A percentile compares a stretch with the other conserved stretches of the same genome.
phyloP scores from a whole-genome alignment of 192 early-diverging fungal species.

The Backusella mclennaniae region DNA sequence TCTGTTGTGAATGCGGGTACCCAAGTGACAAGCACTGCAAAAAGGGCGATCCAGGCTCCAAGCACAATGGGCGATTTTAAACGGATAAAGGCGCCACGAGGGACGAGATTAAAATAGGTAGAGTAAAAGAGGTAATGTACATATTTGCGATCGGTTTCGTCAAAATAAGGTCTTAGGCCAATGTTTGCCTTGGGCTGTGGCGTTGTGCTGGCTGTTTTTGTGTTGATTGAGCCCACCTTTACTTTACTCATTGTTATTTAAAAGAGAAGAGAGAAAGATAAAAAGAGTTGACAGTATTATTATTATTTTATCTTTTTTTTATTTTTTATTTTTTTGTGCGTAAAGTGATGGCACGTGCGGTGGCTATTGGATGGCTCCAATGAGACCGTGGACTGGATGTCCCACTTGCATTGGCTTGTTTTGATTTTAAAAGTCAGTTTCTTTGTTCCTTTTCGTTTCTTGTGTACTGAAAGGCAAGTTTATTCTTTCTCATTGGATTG shows the following conservation, averaged over 20 bases:
- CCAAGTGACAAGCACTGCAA: neutral
- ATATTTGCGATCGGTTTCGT: conserved; percentile 31
- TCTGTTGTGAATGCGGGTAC: neutral
- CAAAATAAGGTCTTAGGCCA: conserved; percentile 32
- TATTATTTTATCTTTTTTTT: neutral
- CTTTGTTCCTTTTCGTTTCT: neutral
- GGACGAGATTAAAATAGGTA: conserved; percentile 35
- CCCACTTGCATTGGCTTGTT: neutral
- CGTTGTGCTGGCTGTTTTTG: neutral
- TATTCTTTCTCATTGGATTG: conserved; percentile 2
- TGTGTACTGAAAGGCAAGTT: neutral
- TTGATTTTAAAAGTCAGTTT: neutral
- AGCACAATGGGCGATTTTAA: conserved; percentile 18
- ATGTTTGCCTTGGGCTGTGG: conserved; percentile 12
- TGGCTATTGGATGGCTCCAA: neutral
- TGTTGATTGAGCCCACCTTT: conserved; percentile 2
- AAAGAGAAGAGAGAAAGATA: neutral
- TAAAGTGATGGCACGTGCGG: neutral
- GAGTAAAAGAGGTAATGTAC: conserved; percentile 38
- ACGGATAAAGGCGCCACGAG: conserved; percentile 25
- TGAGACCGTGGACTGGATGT: neutral
- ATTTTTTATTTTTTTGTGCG: neutral
- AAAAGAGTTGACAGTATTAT: neutral
- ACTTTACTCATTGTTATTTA: neutral
- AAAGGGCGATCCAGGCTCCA: conserved; percentile 9